Base-by-base conservation (phyloP, 345 rosid species). In the Hirschfeldia incana region DNA sequence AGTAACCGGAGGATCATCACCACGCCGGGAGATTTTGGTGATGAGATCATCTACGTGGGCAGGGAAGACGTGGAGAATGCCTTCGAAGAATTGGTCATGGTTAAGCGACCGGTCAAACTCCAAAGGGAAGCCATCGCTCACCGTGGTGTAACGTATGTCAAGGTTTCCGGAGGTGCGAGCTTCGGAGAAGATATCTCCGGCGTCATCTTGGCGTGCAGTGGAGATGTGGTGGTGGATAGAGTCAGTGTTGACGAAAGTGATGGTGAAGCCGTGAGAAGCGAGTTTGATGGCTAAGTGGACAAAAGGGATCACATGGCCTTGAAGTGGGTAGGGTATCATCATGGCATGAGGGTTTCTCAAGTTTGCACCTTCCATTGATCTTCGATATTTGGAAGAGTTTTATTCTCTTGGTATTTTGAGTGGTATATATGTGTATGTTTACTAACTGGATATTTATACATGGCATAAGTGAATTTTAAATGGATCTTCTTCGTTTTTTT, bases 191-290 rank as follows among this genome's bases (percentile, higher is more conserved):
- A 87, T 76, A 63, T 89, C 89, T 0, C 68, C 39, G 13, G 39
- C 16, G 37, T 51, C 15, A 37, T 60, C 77, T 5, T 67, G 75
- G 32, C 70, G 75, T 30, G 81, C 73, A 77, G 79, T 49, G 78
- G 84, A 55, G 70, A 72, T 86, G n/a, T 86, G 85, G 70, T 84
- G 86, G 86, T 90, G 94, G 84, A 83, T 42, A 74, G 75, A 77
- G 5, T 85, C 85, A n/a, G 92, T 88, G 87, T 88, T 88, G 77
- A 90, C 81, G 82, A 87, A 90, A 83, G 92, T 90, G 57, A 90
- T 80, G 67, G 90, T 85, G 82, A 90, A 84, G 76, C 93, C 95
- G 10, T 73, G 87, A 3, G 91, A 87, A 17, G 95, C 95, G 28
- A 90, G 95, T 63, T 85, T 87, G 58, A 83, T 36, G 75, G 95